phyloP scores from a whole-genome alignment of 2,329 filamentous ascomycete species.

The Grosmannia huntii region DNA sequence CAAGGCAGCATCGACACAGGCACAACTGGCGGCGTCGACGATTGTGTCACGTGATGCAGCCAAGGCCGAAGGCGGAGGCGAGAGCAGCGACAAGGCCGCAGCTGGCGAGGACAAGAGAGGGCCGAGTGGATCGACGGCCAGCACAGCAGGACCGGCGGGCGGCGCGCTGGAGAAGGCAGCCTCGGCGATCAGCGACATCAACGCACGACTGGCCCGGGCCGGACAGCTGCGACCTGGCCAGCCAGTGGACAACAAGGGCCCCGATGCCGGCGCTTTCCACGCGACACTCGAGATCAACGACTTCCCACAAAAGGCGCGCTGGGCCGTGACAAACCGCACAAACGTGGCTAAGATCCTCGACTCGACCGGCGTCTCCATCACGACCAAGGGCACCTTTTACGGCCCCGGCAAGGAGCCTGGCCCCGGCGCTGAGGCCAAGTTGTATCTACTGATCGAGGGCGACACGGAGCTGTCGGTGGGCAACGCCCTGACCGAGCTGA shows the following conservation, averaged over 20 bases:
- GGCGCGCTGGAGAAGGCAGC: conserved; percentile 68
- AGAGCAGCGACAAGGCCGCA: not conserved
- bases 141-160: conserved; percentile 14
- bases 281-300: conserved; percentile 98
- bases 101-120: not conserved
- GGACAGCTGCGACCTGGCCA: conserved; percentile 84
- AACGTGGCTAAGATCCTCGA: conserved; percentile 98
- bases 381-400: conserved; percentile 92
- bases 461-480: conserved; percentile 90
- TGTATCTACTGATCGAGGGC: conserved; percentile 95
- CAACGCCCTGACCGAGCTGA: conserved; percentile 81
- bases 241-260: conserved; percentile 95
- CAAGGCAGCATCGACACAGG: conserved; percentile 52
- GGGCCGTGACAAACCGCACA: conserved; percentile 96
- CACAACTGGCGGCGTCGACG: conserved; percentile 48
- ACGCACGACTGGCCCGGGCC: conserved; percentile 76
- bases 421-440: conserved; percentile 68
- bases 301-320: conserved; percentile 95
- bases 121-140: not conserved
- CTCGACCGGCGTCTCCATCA: conserved; percentile 88
- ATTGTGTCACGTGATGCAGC: conserved; percentile 39
- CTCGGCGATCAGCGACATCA: conserved; percentile 83
- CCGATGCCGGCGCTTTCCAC: conserved; percentile 92
- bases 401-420: conserved; percentile 66
- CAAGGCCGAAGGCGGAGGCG: conserved; percentile 27